Conservation (phyloP, 2,329 filamentous ascomycete species). For the Phialemonium atrogriseum region DNA sequence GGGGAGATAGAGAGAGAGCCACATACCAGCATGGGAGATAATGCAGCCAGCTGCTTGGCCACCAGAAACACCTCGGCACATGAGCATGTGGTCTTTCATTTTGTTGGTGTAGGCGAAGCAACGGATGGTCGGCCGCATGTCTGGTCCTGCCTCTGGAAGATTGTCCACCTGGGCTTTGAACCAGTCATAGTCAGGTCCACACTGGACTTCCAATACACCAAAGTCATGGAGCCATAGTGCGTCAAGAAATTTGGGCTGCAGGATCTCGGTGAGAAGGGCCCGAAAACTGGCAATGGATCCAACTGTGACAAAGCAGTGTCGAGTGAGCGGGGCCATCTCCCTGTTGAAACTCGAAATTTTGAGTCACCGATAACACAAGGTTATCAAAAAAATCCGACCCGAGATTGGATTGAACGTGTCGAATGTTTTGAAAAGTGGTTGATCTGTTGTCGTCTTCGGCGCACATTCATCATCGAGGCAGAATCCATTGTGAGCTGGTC, state of each 20-base stretch:
- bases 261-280: conserved; percentile 57
- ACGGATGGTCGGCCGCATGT: conserved; percentile 28
- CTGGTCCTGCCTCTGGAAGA: conserved; percentile 15
- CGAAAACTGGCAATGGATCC: conserved; percentile 85
- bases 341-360: too few species aligned
- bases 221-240: conserved; percentile 53
- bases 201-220: conserved; percentile 70
- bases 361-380: too few species aligned
- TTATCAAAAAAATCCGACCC: too few species aligned
- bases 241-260: conserved; percentile 54
- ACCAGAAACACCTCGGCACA: conserved; percentile 38
- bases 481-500: too few species aligned
- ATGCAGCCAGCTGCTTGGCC: conserved; percentile 58
- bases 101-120: conserved; percentile 61
- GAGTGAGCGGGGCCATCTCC: too few species aligned
- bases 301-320: conserved; percentile 73
- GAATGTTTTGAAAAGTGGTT: too few species aligned
- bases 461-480: too few species aligned
- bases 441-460: too few species aligned
- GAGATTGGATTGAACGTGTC: too few species aligned
- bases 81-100: conserved; percentile 49
- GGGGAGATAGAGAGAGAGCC: background rate
- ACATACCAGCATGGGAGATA: conserved; percentile 79
- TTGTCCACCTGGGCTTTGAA: conserved; percentile 29
- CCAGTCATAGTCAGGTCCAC: conserved; percentile 59